Evolutionary conservation across 495 filamentous ascomycete species (phyloP).

Genomic region (Darksidea phi): DNA sequence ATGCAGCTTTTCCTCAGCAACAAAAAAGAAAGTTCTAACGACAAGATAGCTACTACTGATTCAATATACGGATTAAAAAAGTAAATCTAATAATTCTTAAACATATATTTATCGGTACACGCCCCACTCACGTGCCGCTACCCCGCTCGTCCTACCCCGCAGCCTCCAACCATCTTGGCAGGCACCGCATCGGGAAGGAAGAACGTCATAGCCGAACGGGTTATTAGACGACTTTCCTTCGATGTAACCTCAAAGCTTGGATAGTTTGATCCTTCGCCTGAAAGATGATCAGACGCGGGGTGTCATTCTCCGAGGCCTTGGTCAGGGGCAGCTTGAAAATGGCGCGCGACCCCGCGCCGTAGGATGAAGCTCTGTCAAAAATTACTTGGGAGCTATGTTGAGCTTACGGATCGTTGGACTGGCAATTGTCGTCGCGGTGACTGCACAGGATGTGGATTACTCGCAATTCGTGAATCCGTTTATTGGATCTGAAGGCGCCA

Average conservation of each 20-base stretch:
- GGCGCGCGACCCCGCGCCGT: not conserved
- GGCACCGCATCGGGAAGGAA: not conserved
- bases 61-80: too few species aligned
- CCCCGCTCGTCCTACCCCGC: not conserved
- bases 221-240: too few species aligned
- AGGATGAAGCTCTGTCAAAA: not conserved
- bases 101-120: not conserved
- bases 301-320: not conserved
- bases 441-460: conserved; percentile 30
- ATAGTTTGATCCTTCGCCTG: not conserved
- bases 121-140: not conserved
- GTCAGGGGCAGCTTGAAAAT: not conserved
- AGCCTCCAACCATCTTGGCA: not conserved
- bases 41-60: too few species aligned
- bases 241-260: conserved; percentile 2
- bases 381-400: not conserved
- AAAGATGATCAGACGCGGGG: not conserved
- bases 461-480: conserved; percentile 43
- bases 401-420: not conserved
- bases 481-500: conserved; percentile 40
- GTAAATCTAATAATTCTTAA: not conserved
- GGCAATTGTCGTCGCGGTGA: not conserved
- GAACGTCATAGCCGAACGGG: not conserved
- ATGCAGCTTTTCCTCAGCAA: too few species aligned
- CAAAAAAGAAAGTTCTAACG: too few species aligned